These are phyloP conservation scores for Sugiyamaella chiloensis DNA, from an alignment of 805 yeast genomes.

Conservation along the genomic window DNA sequence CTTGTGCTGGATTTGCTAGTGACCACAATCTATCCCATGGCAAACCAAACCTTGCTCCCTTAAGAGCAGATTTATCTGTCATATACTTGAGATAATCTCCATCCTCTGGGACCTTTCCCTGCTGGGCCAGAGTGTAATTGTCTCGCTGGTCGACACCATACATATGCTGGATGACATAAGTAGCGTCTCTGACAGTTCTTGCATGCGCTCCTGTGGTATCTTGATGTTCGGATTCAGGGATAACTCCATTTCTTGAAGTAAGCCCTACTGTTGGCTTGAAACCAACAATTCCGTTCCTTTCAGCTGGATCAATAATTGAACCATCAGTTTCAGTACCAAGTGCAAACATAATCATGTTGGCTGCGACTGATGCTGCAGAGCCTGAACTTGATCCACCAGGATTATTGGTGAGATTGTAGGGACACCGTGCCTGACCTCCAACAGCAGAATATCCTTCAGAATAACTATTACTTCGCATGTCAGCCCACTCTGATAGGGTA, in stretches of 20 bases:
- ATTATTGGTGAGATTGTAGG: slow-evolving; percentile 42
- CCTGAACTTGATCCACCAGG: slow-evolving; percentile 58
- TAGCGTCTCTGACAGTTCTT: background rate
- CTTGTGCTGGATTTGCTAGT: no score
- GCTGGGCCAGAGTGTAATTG: no score
- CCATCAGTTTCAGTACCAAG: slow-evolving; percentile 54
- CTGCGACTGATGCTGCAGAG: slow-evolving; percentile 46
- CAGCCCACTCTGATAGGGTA: background rate
- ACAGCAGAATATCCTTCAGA: background rate
- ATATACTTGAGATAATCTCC: no score
- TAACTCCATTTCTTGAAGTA: background rate
- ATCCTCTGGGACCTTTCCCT: no score
- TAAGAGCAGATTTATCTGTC: no score
- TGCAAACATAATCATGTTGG: slow-evolving; percentile 50
- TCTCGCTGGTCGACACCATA: background rate
- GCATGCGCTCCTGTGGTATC: background rate
- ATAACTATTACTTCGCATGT: background rate
- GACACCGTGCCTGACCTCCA: slow-evolving; percentile 37
- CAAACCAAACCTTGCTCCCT: no score
- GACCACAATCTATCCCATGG: no score
- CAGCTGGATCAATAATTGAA: slow-evolving; percentile 47
- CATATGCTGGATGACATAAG: background rate
- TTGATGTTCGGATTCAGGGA: background rate
- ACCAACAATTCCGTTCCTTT: slow-evolving; percentile 47
- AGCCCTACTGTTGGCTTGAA: slow-evolving; percentile 41